Base-by-base conservation (phyloP, 208 protist genomes). In the Leishmania lainsoni region DNA sequence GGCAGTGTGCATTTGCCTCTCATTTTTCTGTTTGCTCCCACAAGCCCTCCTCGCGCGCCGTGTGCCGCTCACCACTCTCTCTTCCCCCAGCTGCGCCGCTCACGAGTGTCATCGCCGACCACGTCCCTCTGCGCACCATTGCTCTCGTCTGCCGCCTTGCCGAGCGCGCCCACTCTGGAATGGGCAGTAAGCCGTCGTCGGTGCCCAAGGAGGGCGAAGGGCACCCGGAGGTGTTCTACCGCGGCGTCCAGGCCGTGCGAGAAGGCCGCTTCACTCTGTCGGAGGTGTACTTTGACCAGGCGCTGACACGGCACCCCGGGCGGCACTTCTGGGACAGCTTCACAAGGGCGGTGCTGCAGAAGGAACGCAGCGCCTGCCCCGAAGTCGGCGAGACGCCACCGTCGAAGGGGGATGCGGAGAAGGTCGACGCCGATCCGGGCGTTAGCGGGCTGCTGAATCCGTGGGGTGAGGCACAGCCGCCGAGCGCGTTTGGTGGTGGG, bases 241-340 rank as follows among this genome's bases (percentile, higher is more conserved):
- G 79, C 20, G 75, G 71, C 16, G 32, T 59, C 16, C 8, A 74
- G 51, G 49, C 72, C 6, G 81, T 10, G 45, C 52, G 35, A 16
- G 74, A 81, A 56, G 76, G 32, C 3, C 48, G 68, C 56, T 68
- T 32, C 74, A 69, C 39, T 17, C 48, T 42, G 22, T 74, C 76
- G 35, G 75, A 76, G 68, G 3, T 84, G 49, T 76, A 75, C 51
- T 56, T 84, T 51, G 52, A 73, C 65, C 48, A 81, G 16, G 78
- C 78, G 1, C 39, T 81, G 5, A 17, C 0, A 49, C 17, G 42
- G 22, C 78, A 81, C 29, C 78, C 52, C 49, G 69, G 29, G 22
- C 78, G 32, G 17, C 26, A 39, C n/a, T 76, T 74, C 35, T 81
- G 78, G 78, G 16, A 48, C 32, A 32, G 14, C 4, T 8, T 65